A percentile compares a stretch with the other conserved stretches of the same genome.
Conservation (phyloP, 306 rosid species). For the Cucurbita argyrosperma region DNA sequence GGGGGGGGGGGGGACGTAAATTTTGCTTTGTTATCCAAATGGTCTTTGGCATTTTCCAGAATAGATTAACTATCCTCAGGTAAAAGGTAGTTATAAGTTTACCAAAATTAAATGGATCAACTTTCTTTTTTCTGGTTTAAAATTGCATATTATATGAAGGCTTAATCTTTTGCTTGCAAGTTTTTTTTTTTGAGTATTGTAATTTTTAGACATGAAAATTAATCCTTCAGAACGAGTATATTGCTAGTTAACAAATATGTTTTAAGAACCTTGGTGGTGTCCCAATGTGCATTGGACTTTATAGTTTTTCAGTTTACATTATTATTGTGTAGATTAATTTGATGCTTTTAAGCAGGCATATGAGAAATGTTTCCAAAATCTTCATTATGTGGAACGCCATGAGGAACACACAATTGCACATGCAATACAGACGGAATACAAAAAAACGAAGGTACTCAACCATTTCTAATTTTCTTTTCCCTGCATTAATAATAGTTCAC, state of each 20-base stretch:
- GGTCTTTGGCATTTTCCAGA: neutral
- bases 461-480: neutral
- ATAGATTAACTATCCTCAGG: neutral
- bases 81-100: neutral
- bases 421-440: slow-evolving; percentile 65
- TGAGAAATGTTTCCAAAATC: slow-evolving; percentile 92
- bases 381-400: slow-evolving; percentile 69
- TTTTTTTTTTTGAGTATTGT: neutral
- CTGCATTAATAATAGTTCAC: no score
- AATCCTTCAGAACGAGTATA: neutral
- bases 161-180: neutral
- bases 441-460: slow-evolving; percentile 55
- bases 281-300: neutral
- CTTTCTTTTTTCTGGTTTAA: no score
- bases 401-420: slow-evolving; percentile 97
- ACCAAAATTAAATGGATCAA: no score
- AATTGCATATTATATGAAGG: neutral
- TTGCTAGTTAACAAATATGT: neutral
- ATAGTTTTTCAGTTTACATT: neutral
- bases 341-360: slow-evolving; percentile 43
- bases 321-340: neutral
- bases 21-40: neutral
- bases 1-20: no score
- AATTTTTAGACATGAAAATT: neutral
- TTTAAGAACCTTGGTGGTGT: neutral